phyloP scores from a whole-genome alignment of 352 stramenopile species.

The Ophiocytium majus region DNA sequence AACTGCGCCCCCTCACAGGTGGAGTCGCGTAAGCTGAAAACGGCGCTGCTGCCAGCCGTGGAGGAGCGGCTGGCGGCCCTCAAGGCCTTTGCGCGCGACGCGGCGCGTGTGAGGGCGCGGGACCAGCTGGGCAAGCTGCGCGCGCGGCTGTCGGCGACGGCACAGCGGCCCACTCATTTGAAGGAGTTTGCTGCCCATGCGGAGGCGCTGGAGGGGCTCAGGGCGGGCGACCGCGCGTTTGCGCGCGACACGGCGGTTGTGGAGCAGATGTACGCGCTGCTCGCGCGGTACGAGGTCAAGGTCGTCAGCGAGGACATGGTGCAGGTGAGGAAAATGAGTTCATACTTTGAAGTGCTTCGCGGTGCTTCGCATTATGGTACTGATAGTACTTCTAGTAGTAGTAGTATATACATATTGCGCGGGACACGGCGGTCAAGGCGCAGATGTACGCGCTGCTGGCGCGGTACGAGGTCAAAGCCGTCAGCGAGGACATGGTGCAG shows the following conservation, averaged over 20 bases:
- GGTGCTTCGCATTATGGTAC: too few relatives aligned
- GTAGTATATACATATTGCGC: conserved; percentile 49
- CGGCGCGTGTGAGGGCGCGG: conserved; percentile 78
- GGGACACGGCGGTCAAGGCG: conserved; percentile 70
- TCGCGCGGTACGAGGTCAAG: conserved; percentile 81
- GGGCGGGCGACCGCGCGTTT: conserved; percentile 44
- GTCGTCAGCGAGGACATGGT: conserved; percentile 88
- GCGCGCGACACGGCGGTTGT: conserved; percentile 65
- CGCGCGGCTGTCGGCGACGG: conserved; percentile 73
- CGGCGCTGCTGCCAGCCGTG: conserved; percentile 83
- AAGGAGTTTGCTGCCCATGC: conserved; percentile 79
- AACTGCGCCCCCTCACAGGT: conserved; percentile 69
- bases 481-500: conserved; percentile 86
- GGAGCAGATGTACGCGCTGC: conserved; percentile 85
- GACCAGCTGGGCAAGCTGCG: conserved; percentile 80
- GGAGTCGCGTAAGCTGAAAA: conserved; percentile 85
- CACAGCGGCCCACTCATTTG: conserved; percentile 75
- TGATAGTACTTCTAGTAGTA: too few relatives aligned
- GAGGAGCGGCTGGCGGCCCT: conserved; percentile 83
- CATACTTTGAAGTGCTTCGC: too few relatives aligned
- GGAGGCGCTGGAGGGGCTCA: conserved; percentile 57
- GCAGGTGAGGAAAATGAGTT: conserved; percentile 66
- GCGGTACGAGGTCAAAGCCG: conserved; percentile 83
- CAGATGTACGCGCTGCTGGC: conserved; percentile 84
- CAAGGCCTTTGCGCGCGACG: conserved; percentile 83